Conservation (phyloP, 2,329 filamentous ascomycete genomes). For the Penicillium sp. region DNA sequence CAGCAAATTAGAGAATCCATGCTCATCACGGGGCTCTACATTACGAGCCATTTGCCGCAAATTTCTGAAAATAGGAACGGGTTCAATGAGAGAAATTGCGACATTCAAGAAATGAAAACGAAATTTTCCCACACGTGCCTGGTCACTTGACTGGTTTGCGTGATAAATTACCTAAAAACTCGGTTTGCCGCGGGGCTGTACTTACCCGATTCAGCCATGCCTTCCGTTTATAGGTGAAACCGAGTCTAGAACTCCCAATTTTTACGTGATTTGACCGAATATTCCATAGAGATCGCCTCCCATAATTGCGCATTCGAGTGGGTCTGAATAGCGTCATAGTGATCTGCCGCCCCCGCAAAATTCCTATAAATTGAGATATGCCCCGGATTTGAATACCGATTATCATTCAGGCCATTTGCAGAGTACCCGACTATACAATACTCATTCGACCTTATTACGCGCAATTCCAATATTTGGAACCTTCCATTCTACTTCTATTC, state of each 20-base stretch:
- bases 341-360: constrained; percentile 14
- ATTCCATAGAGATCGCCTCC: not conserved
- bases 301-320: not conserved
- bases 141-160: not conserved
- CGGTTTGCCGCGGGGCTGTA: not conserved
- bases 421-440: not conserved
- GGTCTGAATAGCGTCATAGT: constrained; percentile 13
- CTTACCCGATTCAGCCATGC: not conserved
- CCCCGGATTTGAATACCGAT: constrained; percentile 3
- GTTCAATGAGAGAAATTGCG: not conserved
- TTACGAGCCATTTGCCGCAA: not conserved
- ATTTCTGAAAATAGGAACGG: not conserved
- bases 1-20: not conserved
- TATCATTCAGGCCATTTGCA: not conserved
- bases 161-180: not conserved
- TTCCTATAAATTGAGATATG: constrained; percentile 5
- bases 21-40: not conserved
- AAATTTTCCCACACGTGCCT: not conserved
- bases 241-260: constrained; percentile 6
- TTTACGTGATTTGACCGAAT: not conserved
- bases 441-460: not conserved
- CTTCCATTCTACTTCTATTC: not conserved
- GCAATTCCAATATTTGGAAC: not conserved
- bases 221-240: not conserved
- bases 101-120: not conserved